phyloP scores from a whole-genome alignment of 1,284 basidiomycete genomes.

The Leccinum idahoense region DNA sequence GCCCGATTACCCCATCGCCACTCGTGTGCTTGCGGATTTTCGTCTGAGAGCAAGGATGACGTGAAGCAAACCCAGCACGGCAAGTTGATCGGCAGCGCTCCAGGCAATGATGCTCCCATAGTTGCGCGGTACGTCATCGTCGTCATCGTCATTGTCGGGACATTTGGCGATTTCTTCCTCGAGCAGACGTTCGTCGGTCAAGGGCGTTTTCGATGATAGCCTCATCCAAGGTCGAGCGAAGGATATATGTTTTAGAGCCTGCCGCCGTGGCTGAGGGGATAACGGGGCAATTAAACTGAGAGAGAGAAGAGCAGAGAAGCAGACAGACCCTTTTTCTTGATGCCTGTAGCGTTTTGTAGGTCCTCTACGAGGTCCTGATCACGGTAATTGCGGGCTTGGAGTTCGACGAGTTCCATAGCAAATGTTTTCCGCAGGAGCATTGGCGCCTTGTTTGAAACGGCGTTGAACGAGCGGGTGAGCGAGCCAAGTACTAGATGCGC shows the following conservation, averaged over 20 bases:
- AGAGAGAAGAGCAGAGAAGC: too few species aligned
- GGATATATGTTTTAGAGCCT: slow-evolving; percentile 69
- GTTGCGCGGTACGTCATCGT: slow-evolving; percentile 36
- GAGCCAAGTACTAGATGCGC: slow-evolving; percentile 50
- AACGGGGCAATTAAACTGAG: neutral
- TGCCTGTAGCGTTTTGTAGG: slow-evolving; percentile 44
- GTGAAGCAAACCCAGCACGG: slow-evolving; percentile 59
- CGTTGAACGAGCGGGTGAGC: slow-evolving; percentile 51
- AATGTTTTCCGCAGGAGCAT: slow-evolving; percentile 22
- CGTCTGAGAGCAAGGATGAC: slow-evolving; percentile 56
- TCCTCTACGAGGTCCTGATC: slow-evolving; percentile 38
- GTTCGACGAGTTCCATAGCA: too few species aligned
- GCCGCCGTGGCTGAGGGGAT: slow-evolving; percentile 40
- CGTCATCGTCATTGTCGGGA: slow-evolving; percentile 35
- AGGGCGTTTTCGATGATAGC: slow-evolving; percentile 52
- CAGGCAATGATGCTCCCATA: slow-evolving; percentile 62
- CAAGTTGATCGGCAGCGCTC: slow-evolving; percentile 60
- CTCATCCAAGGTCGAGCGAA: slow-evolving; percentile 60
- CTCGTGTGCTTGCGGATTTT: too few species aligned
- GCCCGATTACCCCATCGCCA: too few species aligned
- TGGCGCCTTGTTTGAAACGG: slow-evolving; percentile 32
- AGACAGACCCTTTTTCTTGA: slow-evolving; percentile 47
- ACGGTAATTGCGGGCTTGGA: too few species aligned
- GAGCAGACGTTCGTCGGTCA: slow-evolving; percentile 51
- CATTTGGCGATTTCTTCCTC: slow-evolving; percentile 50